Base-by-base conservation (phyloP, 345 rosid genomes). In the Hibiscus tridactylites region DNA sequence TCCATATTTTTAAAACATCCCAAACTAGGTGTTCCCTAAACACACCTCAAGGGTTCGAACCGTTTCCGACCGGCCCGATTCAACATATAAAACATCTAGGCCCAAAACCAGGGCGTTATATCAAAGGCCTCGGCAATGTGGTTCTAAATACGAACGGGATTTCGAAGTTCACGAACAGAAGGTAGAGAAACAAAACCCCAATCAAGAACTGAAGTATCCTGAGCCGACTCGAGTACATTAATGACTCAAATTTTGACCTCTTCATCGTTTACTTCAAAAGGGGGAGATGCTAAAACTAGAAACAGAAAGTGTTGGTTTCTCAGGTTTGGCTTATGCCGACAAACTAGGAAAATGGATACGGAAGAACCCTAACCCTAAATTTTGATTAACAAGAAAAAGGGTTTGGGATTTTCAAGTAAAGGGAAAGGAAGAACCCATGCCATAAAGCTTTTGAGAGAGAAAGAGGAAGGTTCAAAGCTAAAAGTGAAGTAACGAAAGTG, bases 161-260 rank as follows among this genome's bases (percentile, higher is more conserved):
- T 74, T 83, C 82, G 24, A 82, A 79, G 81, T 73, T 77, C 47
- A 83, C 79, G 78, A 83, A 78, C 59, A 86, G 75, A 37, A 86
- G 74, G 57, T 81, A 86, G 21, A 86, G 42, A 57, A 86, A 65
- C 70, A 86, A 26, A 7, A 79, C 59, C 64, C 75, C 78, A 76
- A 82, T 75, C 39, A 80, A 56, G 19, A 78, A 59, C 70, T 83
- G 87, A 47, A 83, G n/a, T 74, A 81, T 26, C 21, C 74, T 67
- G 74, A 86, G 62, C 50, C 89, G 84, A 79, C 82, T 75, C 66
- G 61, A 73, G 1, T 77, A 54, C 28, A 78, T 13, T 31, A 78
- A 29, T 67, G 83, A 60, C 12, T 81, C 84, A 21, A 80, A 28
- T 79, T 86, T 86, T 44, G 73, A 77, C 65, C 84, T 73, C 67